Conservation (phyloP, 495 filamentous ascomycete genomes). For the Xylaria intraflava region DNA sequence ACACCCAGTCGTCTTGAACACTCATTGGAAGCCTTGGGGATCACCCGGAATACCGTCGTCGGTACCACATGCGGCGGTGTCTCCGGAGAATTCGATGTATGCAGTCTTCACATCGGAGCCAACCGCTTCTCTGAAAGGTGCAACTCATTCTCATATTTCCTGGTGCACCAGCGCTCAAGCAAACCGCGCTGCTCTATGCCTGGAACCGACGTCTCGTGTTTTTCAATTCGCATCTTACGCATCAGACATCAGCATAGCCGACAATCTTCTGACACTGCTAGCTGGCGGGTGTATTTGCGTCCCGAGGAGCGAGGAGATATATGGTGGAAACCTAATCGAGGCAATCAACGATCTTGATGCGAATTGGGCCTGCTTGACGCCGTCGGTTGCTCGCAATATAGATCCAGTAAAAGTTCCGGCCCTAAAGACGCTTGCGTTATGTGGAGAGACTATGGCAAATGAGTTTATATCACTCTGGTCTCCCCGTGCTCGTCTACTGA, state of each 20-base stretch:
- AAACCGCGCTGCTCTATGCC: constrained; percentile 12
- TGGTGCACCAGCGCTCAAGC: background rate
- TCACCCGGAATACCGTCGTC: background rate
- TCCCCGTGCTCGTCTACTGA: background rate
- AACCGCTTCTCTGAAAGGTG: constrained; percentile 17
- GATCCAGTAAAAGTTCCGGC: constrained; percentile 23
- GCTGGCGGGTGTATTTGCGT: constrained; percentile 58
- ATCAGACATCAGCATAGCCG: constrained; percentile 51
- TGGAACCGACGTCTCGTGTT: constrained; percentile 36
- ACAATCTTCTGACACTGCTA: constrained; percentile 49
- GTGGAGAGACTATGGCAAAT: constrained; percentile 15
- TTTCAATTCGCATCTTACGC: constrained; percentile 55
- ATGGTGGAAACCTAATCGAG: constrained; percentile 26
- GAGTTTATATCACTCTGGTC: background rate
- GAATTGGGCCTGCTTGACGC: constrained; percentile 23
- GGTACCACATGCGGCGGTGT: background rate
- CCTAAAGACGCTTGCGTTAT: constrained; percentile 21
- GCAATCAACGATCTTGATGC: constrained; percentile 19
- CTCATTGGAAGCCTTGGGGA: background rate
- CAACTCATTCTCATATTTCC: constrained; percentile 25
- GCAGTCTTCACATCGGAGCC: background rate
- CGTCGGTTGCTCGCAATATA: constrained; percentile 15
- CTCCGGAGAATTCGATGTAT: background rate
- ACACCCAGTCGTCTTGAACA: background rate
- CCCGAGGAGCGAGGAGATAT: constrained; percentile 43